Evolutionary conservation across 1,139 yeast genomes (phyloP), one percentile per base, ranked within the genome.

Genomic region (Williopsis jadinii): DNA sequence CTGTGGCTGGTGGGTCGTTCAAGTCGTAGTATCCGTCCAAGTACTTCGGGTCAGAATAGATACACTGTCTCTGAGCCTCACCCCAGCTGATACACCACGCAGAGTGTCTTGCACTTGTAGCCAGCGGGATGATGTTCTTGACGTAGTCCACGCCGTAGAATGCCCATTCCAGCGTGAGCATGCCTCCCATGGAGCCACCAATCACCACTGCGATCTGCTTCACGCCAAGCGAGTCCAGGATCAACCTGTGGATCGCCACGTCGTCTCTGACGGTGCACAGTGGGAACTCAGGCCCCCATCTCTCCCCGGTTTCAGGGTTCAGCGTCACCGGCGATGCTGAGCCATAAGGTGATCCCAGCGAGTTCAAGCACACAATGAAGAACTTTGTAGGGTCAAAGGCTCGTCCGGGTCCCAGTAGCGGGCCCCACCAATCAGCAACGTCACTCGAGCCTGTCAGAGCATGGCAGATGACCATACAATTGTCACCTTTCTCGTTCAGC

Each of bases 41-140:
- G 59, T 88, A 92, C 58, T 83, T 83, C 6, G 98, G 97, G 61
- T 92, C 98, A 26, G 95, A 81, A 63, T 90, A 92, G 29, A 92
- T 87, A 50, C 95, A 80, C 61, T 92, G 98, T 54, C 98, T 75
- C 63, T 92, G 98, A 8, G 98, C 95, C 59, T 92, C 98, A 44
- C 95, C 92, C 98, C 98, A 92, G 4, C 96, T 85, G 42, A 92
- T 92, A 53, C 97, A 92, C 98, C 98, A 92, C 0, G 98, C 98
- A 8, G 95, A 84, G 36, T 92, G 95, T 55, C 95, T 71, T 0
- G 97, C 97, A 34, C 95, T 80, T 0, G 98, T 90, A 2, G 98
- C 98, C 43, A 92, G 67, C 0, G 97, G 95, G 19, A 92, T 80
- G 26, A 86, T 70, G 31, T 77, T 67, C 45, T 74, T 73, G 14